These are phyloP conservation scores for Lagenaria siceraria DNA, from an alignment of 306 rosid species.

Conservation along the genomic window DNA sequence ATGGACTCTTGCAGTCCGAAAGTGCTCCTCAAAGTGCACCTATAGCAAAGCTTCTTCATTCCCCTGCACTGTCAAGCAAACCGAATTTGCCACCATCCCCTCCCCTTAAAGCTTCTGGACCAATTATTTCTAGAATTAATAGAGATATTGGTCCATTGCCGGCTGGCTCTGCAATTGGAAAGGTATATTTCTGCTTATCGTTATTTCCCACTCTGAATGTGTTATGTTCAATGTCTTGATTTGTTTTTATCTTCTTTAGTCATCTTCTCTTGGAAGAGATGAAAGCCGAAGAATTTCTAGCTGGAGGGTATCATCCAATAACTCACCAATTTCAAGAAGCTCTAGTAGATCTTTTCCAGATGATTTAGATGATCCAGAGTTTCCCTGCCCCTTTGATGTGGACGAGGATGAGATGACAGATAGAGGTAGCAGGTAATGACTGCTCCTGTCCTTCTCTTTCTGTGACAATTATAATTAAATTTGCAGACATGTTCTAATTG, in stretches of 20 bases:
- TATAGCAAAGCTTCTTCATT: conserved; percentile 24
- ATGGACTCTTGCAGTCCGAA: conserved; percentile 51
- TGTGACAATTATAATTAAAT: not conserved
- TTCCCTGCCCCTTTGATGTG: conserved; percentile 61
- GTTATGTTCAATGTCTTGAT: conserved; percentile 5
- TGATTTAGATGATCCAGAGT: conserved; percentile 46
- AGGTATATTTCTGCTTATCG: conserved; percentile 33
- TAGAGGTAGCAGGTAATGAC: conserved; percentile 67
- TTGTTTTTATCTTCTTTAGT: conserved; percentile 27
- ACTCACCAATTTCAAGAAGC: conserved; percentile 58
- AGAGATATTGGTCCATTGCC: conserved; percentile 26
- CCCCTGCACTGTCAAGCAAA: conserved; percentile 26
- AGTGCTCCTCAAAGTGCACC: conserved; percentile 68
- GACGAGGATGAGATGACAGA: conserved; percentile 57
- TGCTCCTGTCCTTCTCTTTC: not conserved
- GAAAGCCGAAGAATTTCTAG: conserved; percentile 43
- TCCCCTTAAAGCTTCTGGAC: conserved; percentile 9
- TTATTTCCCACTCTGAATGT: not conserved
- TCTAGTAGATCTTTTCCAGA: conserved; percentile 71
- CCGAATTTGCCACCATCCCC: conserved; percentile 54
- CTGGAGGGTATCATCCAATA: conserved; percentile 32
- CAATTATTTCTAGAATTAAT: not conserved
- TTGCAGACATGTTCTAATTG: not conserved
- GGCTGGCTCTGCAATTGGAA: conserved; percentile 37
- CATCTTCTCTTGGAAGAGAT: conserved; percentile 43